phyloP scores from a whole-genome alignment of 2,329 filamentous ascomycete genomes.

The Aspergillus quadricinctus region DNA sequence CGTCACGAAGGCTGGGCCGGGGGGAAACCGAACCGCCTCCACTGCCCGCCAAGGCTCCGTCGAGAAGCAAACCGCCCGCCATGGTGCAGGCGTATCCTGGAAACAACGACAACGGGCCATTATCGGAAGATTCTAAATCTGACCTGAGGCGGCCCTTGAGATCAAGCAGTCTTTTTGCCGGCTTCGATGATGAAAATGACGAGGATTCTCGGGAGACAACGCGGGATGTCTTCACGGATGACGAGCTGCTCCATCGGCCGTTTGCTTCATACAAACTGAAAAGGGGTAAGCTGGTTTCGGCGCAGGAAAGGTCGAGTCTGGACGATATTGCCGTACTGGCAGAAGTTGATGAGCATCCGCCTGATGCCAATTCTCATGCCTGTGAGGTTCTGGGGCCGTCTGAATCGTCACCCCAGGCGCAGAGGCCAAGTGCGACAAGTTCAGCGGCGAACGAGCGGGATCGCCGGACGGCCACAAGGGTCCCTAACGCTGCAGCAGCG shows the following conservation, averaged over 20 bases:
- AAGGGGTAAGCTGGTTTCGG: constrained; percentile 40
- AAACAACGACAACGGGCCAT: constrained; percentile 74
- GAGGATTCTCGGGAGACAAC: constrained; percentile 31
- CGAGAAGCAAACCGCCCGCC: constrained; percentile 27
- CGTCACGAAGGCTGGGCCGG: constrained; percentile 31
- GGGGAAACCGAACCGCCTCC: constrained; percentile 23
- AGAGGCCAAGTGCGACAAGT: constrained; percentile 37
- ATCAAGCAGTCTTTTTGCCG: constrained; percentile 80
- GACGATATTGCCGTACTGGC: constrained; percentile 28
- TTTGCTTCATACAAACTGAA: constrained; percentile 42
- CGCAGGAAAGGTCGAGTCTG: constrained; percentile 26
- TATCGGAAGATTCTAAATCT: constrained; percentile 55
- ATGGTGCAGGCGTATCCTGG: constrained; percentile 67
- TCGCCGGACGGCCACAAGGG: constrained; percentile 75
- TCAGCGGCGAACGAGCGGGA: constrained; percentile 49
- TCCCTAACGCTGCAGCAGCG: constrained; percentile 70
- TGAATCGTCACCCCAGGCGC: constrained; percentile 11
- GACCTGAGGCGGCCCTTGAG: constrained; percentile 66
- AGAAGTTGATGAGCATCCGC: constrained; percentile 37
- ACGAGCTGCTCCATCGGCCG: constrained; percentile 43
- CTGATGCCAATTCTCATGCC: constrained; percentile 25
- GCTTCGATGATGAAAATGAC: constrained; percentile 67
- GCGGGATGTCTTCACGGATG: constrained; percentile 39
- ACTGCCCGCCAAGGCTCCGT: constrained; percentile 26
- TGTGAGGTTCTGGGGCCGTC: constrained; percentile 13